Evolutionary conservation across 805 yeast species (phyloP).

Genomic region (Candida ortonii): DNA sequence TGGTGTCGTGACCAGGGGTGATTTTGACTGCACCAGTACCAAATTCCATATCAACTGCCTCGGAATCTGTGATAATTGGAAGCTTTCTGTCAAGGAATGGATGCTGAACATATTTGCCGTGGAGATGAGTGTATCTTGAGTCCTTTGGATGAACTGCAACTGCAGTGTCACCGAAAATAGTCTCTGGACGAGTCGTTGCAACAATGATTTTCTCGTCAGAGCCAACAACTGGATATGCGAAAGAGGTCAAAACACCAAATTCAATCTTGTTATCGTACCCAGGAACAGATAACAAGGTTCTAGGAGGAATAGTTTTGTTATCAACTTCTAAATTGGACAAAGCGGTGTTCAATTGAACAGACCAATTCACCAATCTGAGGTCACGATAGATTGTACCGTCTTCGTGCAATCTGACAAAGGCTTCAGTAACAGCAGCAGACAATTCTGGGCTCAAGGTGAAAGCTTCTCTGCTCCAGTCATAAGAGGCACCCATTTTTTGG

Average conservation of each 20-base stretch:
- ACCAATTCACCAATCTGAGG: conserved; percentile 92
- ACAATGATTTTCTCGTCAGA: conserved; percentile 85
- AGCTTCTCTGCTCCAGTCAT: conserved; percentile 93
- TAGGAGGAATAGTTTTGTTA: conserved; percentile 82
- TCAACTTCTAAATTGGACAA: conserved; percentile 95
- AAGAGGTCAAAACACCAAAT: conserved; percentile 95
- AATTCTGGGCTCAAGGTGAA: conserved; percentile 84
- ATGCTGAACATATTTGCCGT: conserved; percentile 87
- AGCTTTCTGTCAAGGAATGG: conserved; percentile 83
- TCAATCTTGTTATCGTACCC: conserved; percentile 87
- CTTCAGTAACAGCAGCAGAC: conserved; percentile 80
- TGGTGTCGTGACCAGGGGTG: conserved; percentile 97
- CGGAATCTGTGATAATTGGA: conserved; percentile 86
- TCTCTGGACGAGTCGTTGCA: conserved; percentile 99
- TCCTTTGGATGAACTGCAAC: conserved; percentile 98
- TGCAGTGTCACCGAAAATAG: conserved; percentile 96
- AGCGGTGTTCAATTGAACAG: conserved; percentile 90
- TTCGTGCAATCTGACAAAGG: conserved; percentile 86
- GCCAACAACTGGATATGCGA: conserved; percentile 83
- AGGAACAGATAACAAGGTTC: conserved; percentile 79
- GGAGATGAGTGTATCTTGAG: conserved; percentile 86
- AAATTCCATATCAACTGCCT: conserved; percentile 98
- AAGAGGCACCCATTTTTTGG: conserved; percentile 88
- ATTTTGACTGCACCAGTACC: conserved; percentile 99
- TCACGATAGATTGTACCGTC: conserved; percentile 96